A percentile compares a stretch with the other conserved stretches of the same genome.
Evolutionary conservation across 257 asterid genomes (phyloP).

Genomic region (Solanum chiquidenum): DNA sequence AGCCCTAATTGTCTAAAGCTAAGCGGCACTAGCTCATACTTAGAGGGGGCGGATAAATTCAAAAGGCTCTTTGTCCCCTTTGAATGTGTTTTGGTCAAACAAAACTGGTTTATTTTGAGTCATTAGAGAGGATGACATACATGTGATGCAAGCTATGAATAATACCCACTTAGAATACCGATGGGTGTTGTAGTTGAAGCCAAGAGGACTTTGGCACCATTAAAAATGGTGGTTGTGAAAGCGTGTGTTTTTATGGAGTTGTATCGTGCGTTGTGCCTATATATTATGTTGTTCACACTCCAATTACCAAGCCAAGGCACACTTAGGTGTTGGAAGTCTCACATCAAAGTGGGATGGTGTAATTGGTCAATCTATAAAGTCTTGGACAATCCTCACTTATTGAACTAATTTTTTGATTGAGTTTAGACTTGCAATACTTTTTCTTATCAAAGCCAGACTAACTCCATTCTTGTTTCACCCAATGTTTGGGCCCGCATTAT

Average conservation of each 20-base stretch:
- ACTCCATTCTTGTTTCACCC: not conserved
- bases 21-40: not conserved
- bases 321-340: not conserved
- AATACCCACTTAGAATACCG: not conserved
- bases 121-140: not conserved
- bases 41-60: not conserved
- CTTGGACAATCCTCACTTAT: not conserved
- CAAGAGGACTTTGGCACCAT: not conserved
- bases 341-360: not conserved
- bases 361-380: not conserved
- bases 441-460: not conserved
- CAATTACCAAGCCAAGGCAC: not conserved
- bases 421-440: not conserved
- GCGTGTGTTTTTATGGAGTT: not conserved
- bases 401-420: not conserved
- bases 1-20: not conserved
- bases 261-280: not conserved
- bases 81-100: not conserved
- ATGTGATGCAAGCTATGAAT: not conserved
- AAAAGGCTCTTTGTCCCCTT: not conserved
- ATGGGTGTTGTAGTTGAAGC: not conserved
- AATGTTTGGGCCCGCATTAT: not conserved
- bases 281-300: not conserved
- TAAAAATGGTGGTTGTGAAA: not conserved
- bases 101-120: not conserved